Percentiles rank a stretch among this genome's conserved stretches.
Conservation (phyloP, 495 filamentous ascomycete genomes). For the Talaromyces thailandensis region DNA sequence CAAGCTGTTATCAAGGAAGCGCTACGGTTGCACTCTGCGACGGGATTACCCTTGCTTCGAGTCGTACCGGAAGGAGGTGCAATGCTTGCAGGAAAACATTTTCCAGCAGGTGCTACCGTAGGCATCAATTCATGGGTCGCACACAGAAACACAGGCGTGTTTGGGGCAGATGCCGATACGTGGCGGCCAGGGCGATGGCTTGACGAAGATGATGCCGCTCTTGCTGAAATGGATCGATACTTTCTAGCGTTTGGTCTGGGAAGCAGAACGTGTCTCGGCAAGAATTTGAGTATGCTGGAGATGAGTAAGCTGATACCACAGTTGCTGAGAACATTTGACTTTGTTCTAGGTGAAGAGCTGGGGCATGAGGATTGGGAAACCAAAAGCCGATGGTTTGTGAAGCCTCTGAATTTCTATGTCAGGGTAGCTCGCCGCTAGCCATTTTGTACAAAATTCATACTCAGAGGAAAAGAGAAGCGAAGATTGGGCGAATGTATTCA, state of each 20-base stretch:
- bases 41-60: slow-evolving; percentile 52
- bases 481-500: too few relatives aligned
- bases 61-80: slow-evolving; percentile 49
- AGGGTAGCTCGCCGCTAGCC: not conserved
- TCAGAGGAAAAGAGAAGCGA: not conserved
- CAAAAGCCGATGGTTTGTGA: not conserved
- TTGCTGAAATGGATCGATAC: not conserved
- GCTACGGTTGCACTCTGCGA: slow-evolving; percentile 55
- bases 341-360: not conserved
- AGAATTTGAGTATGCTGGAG: slow-evolving; percentile 2
- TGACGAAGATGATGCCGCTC: not conserved
- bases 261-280: not conserved
- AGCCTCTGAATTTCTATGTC: not conserved
- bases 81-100: slow-evolving; percentile 28
- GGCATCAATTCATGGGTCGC: slow-evolving; percentile 54
- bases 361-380: not conserved
- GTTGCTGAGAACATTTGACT: not conserved
- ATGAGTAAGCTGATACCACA: not conserved
- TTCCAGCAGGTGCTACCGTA: slow-evolving; percentile 42
- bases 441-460: not conserved
- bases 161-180: slow-evolving; percentile 39
- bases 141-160: slow-evolving; percentile 43
- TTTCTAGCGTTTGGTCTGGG: not conserved
- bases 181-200: slow-evolving; percentile 53
- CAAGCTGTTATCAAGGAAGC: slow-evolving; percentile 63